These are phyloP conservation scores for Daucus carota DNA, from an alignment of 129 eudicot genomes.

Conservation along the genomic window DH1_v3.0 NC_030385.2:30509001-30509500, in stretches of 20 bases:
- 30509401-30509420: slow-evolving; percentile 86
- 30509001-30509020: neutral
- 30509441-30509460: slow-evolving; percentile 26
- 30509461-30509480: neutral
- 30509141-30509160: slow-evolving; percentile 85
- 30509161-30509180: slow-evolving; percentile 61
- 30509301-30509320: slow-evolving; percentile 75
- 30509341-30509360: slow-evolving; percentile 61
- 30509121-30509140: neutral
- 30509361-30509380: slow-evolving; percentile 61
- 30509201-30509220: slow-evolving; percentile 53
- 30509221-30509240: slow-evolving; percentile 33
- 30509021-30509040: neutral
- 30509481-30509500: neutral
- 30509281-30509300: slow-evolving; percentile 88
- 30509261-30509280: slow-evolving; percentile 48
- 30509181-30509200: slow-evolving; percentile 51
- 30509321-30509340: slow-evolving; percentile 83
- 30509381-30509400: slow-evolving; percentile 82
- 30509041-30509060: neutral
- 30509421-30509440: slow-evolving; percentile 62
- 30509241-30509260: slow-evolving; percentile 60
- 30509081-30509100: neutral
- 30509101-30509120: neutral
- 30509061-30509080: neutral